These are phyloP conservation scores for Blastocrithidia nonstop DNA, from an alignment of 208 protist genomes.

Conservation along the genomic window DNA sequence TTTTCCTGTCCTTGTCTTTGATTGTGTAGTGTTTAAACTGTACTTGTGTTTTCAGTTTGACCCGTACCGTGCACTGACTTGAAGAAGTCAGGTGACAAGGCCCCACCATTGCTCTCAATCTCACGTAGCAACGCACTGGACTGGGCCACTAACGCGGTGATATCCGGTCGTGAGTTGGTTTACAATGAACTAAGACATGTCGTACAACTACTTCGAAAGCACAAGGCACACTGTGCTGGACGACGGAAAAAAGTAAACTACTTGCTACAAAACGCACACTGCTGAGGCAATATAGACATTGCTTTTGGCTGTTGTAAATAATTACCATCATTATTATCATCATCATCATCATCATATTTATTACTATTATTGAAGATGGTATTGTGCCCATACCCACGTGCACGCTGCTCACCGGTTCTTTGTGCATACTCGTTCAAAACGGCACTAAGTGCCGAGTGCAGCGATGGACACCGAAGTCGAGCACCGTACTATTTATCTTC, in stretches of 20 bases:
- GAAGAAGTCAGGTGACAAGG: no score
- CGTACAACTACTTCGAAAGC: slow-evolving; percentile 33
- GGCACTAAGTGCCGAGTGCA: no score
- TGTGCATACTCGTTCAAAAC: no score
- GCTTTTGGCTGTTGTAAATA: not conserved
- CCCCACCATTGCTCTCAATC: no score
- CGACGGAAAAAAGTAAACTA: slow-evolving; percentile 64
- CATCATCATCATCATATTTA: not conserved
- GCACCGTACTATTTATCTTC: no score
- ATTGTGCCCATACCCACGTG: no score
- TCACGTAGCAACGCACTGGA: slow-evolving; percentile 9
- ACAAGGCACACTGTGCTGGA: slow-evolving; percentile 35
- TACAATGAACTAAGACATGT: slow-evolving; percentile 47
- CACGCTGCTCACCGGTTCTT: no score
- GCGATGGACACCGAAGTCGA: no score
- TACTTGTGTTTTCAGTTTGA: not conserved
- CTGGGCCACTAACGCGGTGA: slow-evolving; percentile 11
- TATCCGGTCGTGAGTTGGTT: slow-evolving; percentile 14
- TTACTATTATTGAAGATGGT: no score
- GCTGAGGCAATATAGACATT: not conserved
- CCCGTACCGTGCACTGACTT: not conserved
- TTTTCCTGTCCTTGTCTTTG: slow-evolving; percentile 3
- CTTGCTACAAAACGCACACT: slow-evolving; percentile 44
- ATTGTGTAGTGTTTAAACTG: slow-evolving; percentile 3
- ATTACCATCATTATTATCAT: not conserved